Percentiles rank a stretch among this genome's conserved stretches.
These are phyloP conservation scores for Apiotrichum domesticum DNA, from an alignment of 1,284 basidiomycete species.

Conservation along the genomic window DNA sequence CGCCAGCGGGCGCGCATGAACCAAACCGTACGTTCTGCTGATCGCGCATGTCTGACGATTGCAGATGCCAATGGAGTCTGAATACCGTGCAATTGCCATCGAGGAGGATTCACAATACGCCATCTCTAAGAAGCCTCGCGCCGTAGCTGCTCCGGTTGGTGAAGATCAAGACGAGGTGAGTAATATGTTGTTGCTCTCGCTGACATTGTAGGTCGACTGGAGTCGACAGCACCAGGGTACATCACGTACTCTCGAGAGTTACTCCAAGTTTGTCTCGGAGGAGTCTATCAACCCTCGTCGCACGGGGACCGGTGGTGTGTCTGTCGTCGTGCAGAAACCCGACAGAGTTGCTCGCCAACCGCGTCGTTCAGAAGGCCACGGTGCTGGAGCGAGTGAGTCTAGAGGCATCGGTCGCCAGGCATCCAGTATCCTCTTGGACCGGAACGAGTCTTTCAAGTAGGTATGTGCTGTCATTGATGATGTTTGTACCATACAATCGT, in stretches of 20 bases:
- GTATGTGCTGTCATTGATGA: neutral
- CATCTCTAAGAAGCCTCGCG: neutral
- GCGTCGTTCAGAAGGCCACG: neutral
- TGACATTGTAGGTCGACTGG: too few species aligned
- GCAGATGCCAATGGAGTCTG: too few species aligned
- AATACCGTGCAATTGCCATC: too few species aligned
- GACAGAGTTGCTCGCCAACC: neutral
- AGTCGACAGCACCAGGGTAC: too few species aligned
- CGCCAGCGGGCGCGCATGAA: too few species aligned
- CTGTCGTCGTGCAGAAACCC: slow-evolving; percentile 13
- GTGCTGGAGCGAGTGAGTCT: neutral
- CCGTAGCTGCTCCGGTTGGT: too few species aligned
- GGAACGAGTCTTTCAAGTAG: neutral
- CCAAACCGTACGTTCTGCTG: too few species aligned
- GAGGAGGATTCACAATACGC: neutral
- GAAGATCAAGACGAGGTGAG: neutral
- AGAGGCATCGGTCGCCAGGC: neutral
- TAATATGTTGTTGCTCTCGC: too few species aligned
- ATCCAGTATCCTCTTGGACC: neutral
- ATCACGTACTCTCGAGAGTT: slow-evolving; percentile 13
- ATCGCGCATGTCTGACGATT: too few species aligned
- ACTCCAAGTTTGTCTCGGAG: slow-evolving; percentile 22
- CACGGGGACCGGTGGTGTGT: slow-evolving; percentile 21
- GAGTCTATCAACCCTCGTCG: slow-evolving; percentile 28
- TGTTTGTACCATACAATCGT: neutral